phyloP scores from a whole-genome alignment of 768 basidiomycete species.

The Termitomyces sp. region DNA sequence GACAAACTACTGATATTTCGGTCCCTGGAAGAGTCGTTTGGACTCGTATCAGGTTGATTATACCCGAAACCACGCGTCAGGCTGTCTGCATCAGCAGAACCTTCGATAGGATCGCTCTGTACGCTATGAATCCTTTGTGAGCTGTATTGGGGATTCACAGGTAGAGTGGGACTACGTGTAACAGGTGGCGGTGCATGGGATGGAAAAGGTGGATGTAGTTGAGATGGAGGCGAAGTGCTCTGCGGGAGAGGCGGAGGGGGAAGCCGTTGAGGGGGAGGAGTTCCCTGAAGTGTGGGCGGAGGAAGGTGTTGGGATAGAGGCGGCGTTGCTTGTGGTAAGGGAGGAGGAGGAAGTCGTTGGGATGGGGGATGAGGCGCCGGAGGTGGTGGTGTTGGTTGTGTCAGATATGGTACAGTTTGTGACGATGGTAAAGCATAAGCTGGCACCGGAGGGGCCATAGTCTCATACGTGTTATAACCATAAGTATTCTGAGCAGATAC shows the following conservation, averaged over 20 bases:
- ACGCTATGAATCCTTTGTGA: neutral
- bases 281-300: neutral
- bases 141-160: slow-evolving; percentile 1
- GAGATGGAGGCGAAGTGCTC: neutral
- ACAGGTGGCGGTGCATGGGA: slow-evolving; percentile 4
- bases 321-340: slow-evolving; percentile 5
- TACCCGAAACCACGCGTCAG: neutral
- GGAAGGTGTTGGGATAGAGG: slow-evolving; percentile 6
- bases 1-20: neutral
- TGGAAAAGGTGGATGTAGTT: slow-evolving; percentile 1
- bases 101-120: neutral
- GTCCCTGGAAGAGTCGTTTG: neutral
- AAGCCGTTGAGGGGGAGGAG: slow-evolving; percentile 7
- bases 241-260: slow-evolving; percentile 3
- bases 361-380: neutral
- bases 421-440: slow-evolving; percentile 4
- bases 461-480: slow-evolving; percentile 20
- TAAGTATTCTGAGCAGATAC: slow-evolving; percentile 12
- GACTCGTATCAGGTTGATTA: neutral
- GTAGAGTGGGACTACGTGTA: neutral
- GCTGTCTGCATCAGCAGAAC: neutral
- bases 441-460: slow-evolving; percentile 12
- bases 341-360: slow-evolving; percentile 4
- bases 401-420: slow-evolving; percentile 8
- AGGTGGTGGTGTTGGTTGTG: slow-evolving; percentile 7